These are phyloP conservation scores for Silybum marianum DNA, from an alignment of 129 eudicot species.

Conservation along the genomic window DNA sequence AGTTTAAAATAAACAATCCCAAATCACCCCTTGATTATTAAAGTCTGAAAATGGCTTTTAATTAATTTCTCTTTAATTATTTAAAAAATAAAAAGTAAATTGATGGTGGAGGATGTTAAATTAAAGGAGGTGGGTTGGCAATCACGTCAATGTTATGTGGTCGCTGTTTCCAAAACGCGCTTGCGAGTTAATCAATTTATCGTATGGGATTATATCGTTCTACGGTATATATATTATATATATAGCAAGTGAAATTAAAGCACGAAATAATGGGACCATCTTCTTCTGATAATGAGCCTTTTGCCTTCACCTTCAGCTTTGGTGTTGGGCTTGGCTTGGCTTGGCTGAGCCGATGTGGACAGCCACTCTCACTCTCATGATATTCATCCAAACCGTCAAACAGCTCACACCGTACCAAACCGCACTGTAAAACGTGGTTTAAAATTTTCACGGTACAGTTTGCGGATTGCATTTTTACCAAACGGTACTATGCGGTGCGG, in stretches of 20 bases:
- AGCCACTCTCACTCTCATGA: not conserved
- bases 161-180: not conserved
- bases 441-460: too few relatives aligned
- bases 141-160: not conserved
- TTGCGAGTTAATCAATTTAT: not conserved
- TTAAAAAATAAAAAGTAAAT: not conserved
- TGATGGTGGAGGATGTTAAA: not conserved
- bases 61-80: too few relatives aligned
- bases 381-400: too few relatives aligned
- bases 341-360: constrained; percentile 10
- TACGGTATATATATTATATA: not conserved
- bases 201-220: not conserved
- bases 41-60: too few relatives aligned
- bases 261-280: constrained; percentile 5
- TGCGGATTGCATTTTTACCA: too few relatives aligned
- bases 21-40: too few relatives aligned
- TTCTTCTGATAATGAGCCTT: constrained; percentile 21
- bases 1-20: too few relatives aligned
- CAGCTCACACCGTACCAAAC: too few relatives aligned
- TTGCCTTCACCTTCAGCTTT: not conserved
- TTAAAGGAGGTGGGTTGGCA: not conserved
- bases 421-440: too few relatives aligned
- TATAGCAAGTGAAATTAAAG: not conserved
- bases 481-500: too few relatives aligned
- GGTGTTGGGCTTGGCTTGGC: constrained; percentile 2